Conservation (phyloP, 2,329 filamentous ascomycete species). For the Xylariomycetidae sp. region DNA sequence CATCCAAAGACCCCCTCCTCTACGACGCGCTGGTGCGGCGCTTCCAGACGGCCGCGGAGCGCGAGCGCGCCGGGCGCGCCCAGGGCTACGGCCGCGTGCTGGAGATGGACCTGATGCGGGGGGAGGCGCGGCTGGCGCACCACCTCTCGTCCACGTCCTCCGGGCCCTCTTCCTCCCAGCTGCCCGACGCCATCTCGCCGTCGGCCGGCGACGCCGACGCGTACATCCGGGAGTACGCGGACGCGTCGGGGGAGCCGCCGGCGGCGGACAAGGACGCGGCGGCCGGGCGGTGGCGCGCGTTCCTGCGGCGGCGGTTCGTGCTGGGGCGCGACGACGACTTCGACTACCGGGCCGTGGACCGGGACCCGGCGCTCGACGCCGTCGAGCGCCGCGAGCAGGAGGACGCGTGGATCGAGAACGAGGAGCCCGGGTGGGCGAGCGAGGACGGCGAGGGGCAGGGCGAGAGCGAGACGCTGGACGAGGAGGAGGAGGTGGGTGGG, state of each 20-base stretch:
- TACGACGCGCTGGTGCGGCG: slow-evolving; percentile 76
- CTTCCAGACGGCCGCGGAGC: slow-evolving; percentile 68
- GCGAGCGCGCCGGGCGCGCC: slow-evolving; percentile 62
- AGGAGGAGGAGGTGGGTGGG: slow-evolving; percentile 20
- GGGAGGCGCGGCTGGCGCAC: slow-evolving; percentile 67
- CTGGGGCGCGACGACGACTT: slow-evolving; percentile 71
- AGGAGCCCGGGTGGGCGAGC: slow-evolving; percentile 63
- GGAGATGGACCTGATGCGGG: slow-evolving; percentile 69
- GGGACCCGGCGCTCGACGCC: slow-evolving; percentile 64
- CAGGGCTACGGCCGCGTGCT: slow-evolving; percentile 77
- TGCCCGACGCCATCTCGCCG: slow-evolving; percentile 8
- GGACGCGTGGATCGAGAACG: slow-evolving; percentile 74
- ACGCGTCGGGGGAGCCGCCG: too few relatives aligned
- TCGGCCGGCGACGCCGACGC: slow-evolving; percentile 12
- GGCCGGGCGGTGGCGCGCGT: slow-evolving; percentile 59
- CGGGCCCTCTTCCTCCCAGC: too few relatives aligned
- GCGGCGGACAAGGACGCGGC: too few relatives aligned
- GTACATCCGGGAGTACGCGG: slow-evolving; percentile 17
- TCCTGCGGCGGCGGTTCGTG: slow-evolving; percentile 69
- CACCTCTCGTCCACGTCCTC: too few relatives aligned
- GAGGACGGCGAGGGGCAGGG: slow-evolving; percentile 28
- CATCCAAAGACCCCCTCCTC: slow-evolving; percentile 60
- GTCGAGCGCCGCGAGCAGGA: slow-evolving; percentile 54
- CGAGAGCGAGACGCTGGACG: too few relatives aligned
- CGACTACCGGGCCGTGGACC: slow-evolving; percentile 66